A percentile compares a stretch with the other conserved stretches of the same genome.
phyloP scores from a whole-genome alignment of 352 stramenopile species.

The Phytophthora constricta region DNA sequence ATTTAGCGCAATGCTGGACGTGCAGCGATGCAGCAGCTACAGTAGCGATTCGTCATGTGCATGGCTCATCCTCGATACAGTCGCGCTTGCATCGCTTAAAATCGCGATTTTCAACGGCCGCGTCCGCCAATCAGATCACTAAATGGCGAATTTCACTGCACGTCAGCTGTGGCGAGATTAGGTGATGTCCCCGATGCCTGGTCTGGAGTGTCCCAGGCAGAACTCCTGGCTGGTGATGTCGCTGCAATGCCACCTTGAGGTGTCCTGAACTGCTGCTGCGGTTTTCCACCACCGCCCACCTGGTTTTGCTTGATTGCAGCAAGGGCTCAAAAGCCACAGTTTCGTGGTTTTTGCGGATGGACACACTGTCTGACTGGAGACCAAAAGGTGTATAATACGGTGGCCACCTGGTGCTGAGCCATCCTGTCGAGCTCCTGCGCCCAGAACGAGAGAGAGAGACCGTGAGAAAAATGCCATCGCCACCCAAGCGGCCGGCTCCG shows the following conservation, averaged over 20 bases:
- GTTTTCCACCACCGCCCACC: too few relatives aligned
- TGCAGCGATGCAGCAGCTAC: too few relatives aligned
- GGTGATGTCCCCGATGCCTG: constrained; percentile 7
- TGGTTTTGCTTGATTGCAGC: too few relatives aligned
- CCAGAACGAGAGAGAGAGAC: neutral
- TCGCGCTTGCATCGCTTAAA: too few relatives aligned
- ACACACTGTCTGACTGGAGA: too few relatives aligned
- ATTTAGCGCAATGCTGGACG: neutral
- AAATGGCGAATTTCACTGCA: constrained; percentile 3
- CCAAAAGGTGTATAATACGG: too few relatives aligned
- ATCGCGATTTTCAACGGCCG: neutral
- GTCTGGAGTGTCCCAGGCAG: constrained; percentile 28
- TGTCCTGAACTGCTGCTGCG: too few relatives aligned
- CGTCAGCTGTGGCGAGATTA: constrained; percentile 22
- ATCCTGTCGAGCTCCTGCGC: neutral
- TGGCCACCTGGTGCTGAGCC: neutral
- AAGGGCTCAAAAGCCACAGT: too few relatives aligned
- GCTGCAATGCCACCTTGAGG: too few relatives aligned
- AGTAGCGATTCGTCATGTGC: neutral
- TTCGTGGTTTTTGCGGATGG: too few relatives aligned
- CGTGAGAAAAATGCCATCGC: neutral
- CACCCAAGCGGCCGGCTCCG: neutral
- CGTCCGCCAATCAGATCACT: neutral
- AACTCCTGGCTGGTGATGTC: constrained; percentile 1
- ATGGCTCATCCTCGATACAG: neutral